Evolutionary conservation across 805 yeast species (phyloP), one percentile per base, ranked within the genome.

Genomic region (Saturnispora besseyi): DNA sequence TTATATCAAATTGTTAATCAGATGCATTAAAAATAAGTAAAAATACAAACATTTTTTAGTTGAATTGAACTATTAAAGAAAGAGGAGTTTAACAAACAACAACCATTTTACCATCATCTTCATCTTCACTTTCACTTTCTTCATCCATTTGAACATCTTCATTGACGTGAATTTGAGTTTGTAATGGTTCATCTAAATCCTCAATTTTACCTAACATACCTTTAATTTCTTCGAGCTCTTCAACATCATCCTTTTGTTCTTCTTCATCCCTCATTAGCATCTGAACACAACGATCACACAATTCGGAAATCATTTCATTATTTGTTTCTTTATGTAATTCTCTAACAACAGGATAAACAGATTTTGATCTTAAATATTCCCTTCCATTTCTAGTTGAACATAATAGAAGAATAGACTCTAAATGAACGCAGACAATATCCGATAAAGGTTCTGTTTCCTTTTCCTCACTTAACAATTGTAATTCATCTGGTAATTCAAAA

Each of bases 211-310:
- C 77, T 32, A 76, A 57, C 47, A 81, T 71, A 58, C 80, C 85
- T 6, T 73, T 74, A 41, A 81, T 73, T 54, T 72, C 59, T 3
- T 46, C 47, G 9, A 50, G 69, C 49, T 75, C 78, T 28, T 69
- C 77, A 41, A 74, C 78, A 30, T 77, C 79, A 30, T 71, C 77
- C 53, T 69, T 72, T 32, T 72, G 74, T 24, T 70, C 71, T n/a
- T 64, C 72, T 60, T 90, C 97, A 61, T 91, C 97, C 72, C 97
- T 80, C 93, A 86, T 85, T 55, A 91, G 73, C 81, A 88, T 78
- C 63, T 91, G 91, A 22, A 90, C 99, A 38, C 86, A 66, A 62
- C 93, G 76, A 58, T 88, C 95, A 69, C 93, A 83, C 41, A 85
- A 67, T 41, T 85, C 95, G 41, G 72, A 72, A 22, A 87, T 74